These are phyloP conservation scores for Plasmopara halstedii DNA, from an alignment of 352 stramenopile species.

Conservation along the genomic window DNA sequence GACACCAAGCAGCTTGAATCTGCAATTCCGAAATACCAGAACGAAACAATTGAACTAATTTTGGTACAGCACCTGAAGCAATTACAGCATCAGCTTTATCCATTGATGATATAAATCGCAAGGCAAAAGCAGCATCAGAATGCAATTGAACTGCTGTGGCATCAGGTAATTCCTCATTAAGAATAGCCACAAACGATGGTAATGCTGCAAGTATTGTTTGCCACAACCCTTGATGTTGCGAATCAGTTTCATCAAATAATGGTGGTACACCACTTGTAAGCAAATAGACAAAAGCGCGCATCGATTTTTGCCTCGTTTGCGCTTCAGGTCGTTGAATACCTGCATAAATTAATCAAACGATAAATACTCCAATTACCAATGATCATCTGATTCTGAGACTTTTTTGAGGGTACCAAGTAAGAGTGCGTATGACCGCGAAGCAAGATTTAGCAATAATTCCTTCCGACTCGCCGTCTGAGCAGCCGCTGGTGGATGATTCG, in stretches of 20 bases:
- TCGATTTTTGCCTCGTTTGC: constrained; percentile 68
- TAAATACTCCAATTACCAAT: not conserved
- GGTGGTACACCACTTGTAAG: constrained; percentile 78
- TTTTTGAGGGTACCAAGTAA: constrained; percentile 42
- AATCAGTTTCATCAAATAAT: constrained; percentile 77
- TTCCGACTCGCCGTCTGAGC: constrained; percentile 41
- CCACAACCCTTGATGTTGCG: constrained; percentile 77
- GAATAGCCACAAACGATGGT: constrained; percentile 69
- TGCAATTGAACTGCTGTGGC: constrained; percentile 65
- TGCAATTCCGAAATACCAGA: constrained; percentile 82
- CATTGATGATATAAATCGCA: constrained; percentile 86
- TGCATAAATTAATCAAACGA: constrained; percentile 5
- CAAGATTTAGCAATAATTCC: constrained; percentile 74
- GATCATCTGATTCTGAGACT: no score
- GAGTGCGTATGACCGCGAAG: constrained; percentile 66
- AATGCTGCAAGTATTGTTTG: constrained; percentile 72
- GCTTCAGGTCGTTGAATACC: constrained; percentile 75
- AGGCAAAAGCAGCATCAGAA: constrained; percentile 78
- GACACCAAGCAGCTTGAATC: constrained; percentile 82
- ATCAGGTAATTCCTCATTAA: constrained; percentile 62
- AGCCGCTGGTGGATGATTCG: constrained; percentile 49
- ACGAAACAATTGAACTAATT: constrained; percentile 80
- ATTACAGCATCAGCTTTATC: constrained; percentile 76
- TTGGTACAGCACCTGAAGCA: constrained; percentile 55
- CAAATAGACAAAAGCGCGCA: constrained; percentile 83